Base-by-base conservation (phyloP, 768 basidiomycete genomes). In the Podaxis sp. region DNA sequence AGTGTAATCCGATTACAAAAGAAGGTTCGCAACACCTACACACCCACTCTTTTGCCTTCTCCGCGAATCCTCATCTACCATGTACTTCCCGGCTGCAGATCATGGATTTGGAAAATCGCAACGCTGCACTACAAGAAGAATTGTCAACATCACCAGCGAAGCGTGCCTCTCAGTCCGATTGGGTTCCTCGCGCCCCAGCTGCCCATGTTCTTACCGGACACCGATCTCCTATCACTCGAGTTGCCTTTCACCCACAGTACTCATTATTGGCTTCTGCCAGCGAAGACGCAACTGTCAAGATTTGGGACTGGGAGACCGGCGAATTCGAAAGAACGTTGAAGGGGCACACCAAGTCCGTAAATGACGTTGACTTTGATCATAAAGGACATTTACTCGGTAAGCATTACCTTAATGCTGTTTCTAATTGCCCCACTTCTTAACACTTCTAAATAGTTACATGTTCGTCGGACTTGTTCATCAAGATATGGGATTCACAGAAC, bases 251-350 rank as follows among this genome's bases (percentile, higher is more conserved):
- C 70, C 93, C 93, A 0, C 80, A 86, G 50, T 95, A 90, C 74
- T 91, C 87, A 28, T 76, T 91, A 6, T 74, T 95, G 47, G 94
- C 90, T 21, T 90, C 88, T 40, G 91, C 91, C 13, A 93, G 91
- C 66, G 93, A 93, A 69, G 94, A 96, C 69, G 82, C 91, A 54
- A 94, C 87, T 1, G 82, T 95, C 65, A 95, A 95, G 78, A 87
- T 95, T 50, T 95, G 94, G 93, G 94, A 96, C 67, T 96, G 93
- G 93, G 94, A 96, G 71, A 89, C 90, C 32, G 94, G 94, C 44
- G 93, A 95, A 66, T 90, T 94, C 71, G 94, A 96, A 73, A 76
- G 92, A 64, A 95, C 94, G 9, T 73, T 95, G 61, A 95, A 95
- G 73, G 91, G 93, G 5, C 94, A 96, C 76, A 95, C 94, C 36